Evolutionary conservation across 371 early-diverging fungal genomes (phyloP).

Genomic region (Amoeboradix gromovi): DNA sequence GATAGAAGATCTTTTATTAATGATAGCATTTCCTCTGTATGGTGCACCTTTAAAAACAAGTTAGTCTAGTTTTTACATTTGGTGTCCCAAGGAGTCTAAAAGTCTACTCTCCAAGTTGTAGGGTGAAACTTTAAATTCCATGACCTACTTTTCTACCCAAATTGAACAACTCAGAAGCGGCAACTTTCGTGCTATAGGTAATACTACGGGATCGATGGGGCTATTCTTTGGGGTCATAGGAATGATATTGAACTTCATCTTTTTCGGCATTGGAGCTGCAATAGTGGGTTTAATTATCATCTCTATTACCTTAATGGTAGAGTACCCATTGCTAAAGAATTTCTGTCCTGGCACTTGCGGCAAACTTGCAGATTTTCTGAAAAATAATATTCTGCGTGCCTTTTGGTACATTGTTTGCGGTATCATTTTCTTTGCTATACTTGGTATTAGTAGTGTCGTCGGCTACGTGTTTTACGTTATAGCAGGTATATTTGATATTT

Average conservation of each 20-base stretch:
- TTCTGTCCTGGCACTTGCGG: not conserved
- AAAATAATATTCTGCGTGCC: not conserved
- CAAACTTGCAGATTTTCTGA: not conserved
- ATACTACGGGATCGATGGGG: not conserved
- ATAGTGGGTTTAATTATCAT: not conserved
- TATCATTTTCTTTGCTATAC: not conserved
- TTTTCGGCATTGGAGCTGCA: not conserved
- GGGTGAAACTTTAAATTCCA: too few relatives aligned
- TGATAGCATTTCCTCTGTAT: too few relatives aligned
- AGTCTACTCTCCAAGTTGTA: too few relatives aligned
- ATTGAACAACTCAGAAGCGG: not conserved
- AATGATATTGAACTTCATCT: not conserved
- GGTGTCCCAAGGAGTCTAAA: too few relatives aligned
- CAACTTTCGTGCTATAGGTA: not conserved
- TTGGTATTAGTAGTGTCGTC: too few relatives aligned
- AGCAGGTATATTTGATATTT: not conserved
- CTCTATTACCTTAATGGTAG: not conserved
- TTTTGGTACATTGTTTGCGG: not conserved
- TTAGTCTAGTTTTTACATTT: too few relatives aligned
- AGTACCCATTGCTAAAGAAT: not conserved
- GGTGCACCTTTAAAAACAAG: too few relatives aligned
- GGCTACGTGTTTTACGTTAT: not conserved
- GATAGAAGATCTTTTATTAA: too few relatives aligned
- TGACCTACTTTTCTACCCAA: not conserved
- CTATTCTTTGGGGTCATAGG: not conserved